Evolutionary conservation across 352 stramenopile species (phyloP).

Genomic region (Achlya hypogyna): DNA sequence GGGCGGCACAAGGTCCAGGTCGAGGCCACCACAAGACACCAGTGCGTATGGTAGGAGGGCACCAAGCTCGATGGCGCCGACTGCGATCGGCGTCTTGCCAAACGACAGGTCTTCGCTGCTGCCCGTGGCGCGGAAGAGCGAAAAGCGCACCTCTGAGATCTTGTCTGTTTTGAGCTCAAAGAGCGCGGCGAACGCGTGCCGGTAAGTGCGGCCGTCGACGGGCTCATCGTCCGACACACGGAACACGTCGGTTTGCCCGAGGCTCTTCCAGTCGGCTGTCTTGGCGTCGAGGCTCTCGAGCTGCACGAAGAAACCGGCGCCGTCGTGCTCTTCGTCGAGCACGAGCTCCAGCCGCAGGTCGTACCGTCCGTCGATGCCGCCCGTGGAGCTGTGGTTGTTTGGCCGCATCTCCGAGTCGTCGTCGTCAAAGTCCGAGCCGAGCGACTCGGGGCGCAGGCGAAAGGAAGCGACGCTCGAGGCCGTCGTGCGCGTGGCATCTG

Average conservation of each 20-base stretch:
- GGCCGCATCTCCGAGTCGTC: neutral
- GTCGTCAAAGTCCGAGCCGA: neutral
- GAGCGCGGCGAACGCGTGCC: conserved; percentile 15
- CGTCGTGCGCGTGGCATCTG: conserved; percentile 43
- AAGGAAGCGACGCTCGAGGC: conserved; percentile 24
- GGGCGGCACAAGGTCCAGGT: neutral
- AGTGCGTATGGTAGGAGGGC: conserved; percentile 2
- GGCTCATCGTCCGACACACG: neutral
- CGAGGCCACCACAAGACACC: neutral
- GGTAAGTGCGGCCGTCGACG: neutral
- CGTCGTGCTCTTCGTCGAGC: conserved; percentile 1
- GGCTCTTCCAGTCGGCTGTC: neutral
- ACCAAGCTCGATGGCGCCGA: neutral
- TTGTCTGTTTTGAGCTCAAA: conserved; percentile 8
- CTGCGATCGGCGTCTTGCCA: neutral
- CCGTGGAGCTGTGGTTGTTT: neutral
- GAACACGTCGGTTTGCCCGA: conserved; percentile 15
- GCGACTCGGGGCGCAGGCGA: neutral
- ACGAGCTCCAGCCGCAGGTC: conserved; percentile 16
- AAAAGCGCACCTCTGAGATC: conserved; percentile 1
- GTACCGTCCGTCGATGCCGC: neutral
- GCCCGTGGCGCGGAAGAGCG: conserved; percentile 11
- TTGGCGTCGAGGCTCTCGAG: neutral
- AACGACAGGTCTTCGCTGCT: conserved; percentile 6
- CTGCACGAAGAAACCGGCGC: conserved; percentile 9